Base-by-base conservation (phyloP, 768 basidiomycete species). In the Kwoniella newhampshirensis region DNA sequence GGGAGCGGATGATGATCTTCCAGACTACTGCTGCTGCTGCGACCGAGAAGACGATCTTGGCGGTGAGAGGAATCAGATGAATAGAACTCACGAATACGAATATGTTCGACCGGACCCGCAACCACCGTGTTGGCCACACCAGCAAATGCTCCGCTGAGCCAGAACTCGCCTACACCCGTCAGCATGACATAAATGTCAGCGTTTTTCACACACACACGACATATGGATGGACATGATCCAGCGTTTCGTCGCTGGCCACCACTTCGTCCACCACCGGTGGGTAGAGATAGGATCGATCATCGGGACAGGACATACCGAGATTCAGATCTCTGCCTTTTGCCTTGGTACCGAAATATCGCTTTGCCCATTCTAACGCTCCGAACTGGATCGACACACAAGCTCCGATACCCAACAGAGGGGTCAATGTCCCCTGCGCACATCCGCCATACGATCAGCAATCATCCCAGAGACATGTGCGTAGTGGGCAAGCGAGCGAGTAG, bases 321-420 rank as follows among this genome's bases (percentile, higher is more conserved):
- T 81, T 78, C 4, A 89, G 86, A 17, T 88, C 89, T 4, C 69
- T 71, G 25, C 87, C 87, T 3, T 74, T 74, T 44, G 81, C 93
- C 57, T 81, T 81, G 37, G 76, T 70, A 2, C 84, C 83, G 67
- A 93, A 92, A 64, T 81, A 80, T 17, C 92, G 85, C 76, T 97
- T 97, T 45, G 86, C 80, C 62, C 84, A 85, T 77, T 94, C 91
- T 56, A 97, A 81, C 26, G 85, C 90, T 54, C 86, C 92, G 72
- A 97, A 97, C 75, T 97, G 92, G 72, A 97, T 97, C 11, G 91
- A 93, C 4, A 97, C 92, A 70, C 92, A 97, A 37, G 89, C 82
- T 61, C 92, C 92, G 60, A 97, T 93, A 40, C 92, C 92, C 18
- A 94, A 80, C 11, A 97, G 79, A 11, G 92, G 92, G 1, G 91